Conservation (phyloP, 202 grass and related monocot species). For the Zizania palustris region DNA sequence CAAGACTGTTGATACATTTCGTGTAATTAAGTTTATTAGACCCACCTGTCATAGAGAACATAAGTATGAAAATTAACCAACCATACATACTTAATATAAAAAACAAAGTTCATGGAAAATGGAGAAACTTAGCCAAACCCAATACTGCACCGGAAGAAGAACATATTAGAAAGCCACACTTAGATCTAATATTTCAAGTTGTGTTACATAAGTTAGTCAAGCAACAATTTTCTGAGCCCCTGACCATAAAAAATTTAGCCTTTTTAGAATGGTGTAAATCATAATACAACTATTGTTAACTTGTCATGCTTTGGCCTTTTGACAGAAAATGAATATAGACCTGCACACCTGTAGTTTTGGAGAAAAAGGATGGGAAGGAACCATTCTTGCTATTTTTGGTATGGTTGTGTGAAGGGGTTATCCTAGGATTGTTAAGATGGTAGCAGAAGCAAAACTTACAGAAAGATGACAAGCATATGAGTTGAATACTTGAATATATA, state of each 20-base stretch:
- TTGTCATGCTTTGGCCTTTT: background rate
- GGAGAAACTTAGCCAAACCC: conserved; percentile 25
- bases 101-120: conserved; percentile 7
- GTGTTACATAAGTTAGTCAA: conserved; percentile 9
- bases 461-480: background rate
- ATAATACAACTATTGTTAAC: background rate
- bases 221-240: conserved; percentile 21
- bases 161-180: conserved; percentile 21
- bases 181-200: conserved; percentile 5
- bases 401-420: background rate
- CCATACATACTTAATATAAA: conserved; percentile 1
- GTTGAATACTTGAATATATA: conserved; percentile 3
- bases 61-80: conserved; percentile 21
- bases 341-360: background rate
- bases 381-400: background rate
- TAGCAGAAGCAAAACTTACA: background rate
- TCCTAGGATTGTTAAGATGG: background rate
- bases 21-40: conserved; percentile 71
- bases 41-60: conserved; percentile 58
- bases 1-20: conserved; percentile 96
- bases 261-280: background rate
- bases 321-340: conserved; percentile 4
- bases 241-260: conserved; percentile 5
- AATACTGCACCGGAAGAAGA: conserved; percentile 14
- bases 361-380: background rate